Evolutionary conservation across 176 grass and related monocot genomes (phyloP), one percentile per base, ranked within the genome.

Genomic region (Eragrostis curvula): DNA sequence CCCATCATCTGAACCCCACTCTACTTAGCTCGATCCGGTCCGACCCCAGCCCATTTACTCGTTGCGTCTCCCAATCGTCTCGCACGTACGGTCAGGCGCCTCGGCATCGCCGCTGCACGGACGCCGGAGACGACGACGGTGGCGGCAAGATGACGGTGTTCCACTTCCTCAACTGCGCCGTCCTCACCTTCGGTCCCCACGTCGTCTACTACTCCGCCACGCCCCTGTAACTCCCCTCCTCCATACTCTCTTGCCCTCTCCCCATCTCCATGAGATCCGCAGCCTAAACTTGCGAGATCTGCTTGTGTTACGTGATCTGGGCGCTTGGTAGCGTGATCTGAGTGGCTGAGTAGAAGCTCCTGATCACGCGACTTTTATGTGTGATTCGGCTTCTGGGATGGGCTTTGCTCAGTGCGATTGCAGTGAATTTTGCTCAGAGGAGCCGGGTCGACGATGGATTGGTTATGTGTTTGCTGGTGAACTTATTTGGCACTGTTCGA

Each of bases 121-220:
- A 77, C 85, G 75, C 80, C 81, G 86, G 78, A 66, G 87, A 83
- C 64, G 63, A 18, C 63, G 30, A 44, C 3, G 60, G 3, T 16
- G 60, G 45, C 39, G 55, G 67, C 16, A 70, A 85, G 88, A 99
- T 99, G 97, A 99, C 97, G 87, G 76, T 99, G 45, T 99, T 99
- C 85, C 97, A 99, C 85, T 99, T 99, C 89, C 91, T 99, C 80
- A 99, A 99, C 85, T 99, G 97, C 63, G 97, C 97, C 51, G 70
- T 90, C 45, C 97, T 99, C 85, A 99, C 97, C 91, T 99, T 99
- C 44, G 97, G 93, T 16, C 97, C 97, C 58, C 97, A 99, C 68
- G 91, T 84, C 69, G 93, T 96, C 83, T 99, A 94, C 85, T 99
- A 96, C 91, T 92, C 97, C n/a, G 97, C 97, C 70, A 99, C 97